A percentile compares a stretch with the other conserved stretches of the same genome.
Evolutionary conservation across 73 alveolate genomes (phyloP).

Genomic region (Tetrahymena thermophila): DNA sequence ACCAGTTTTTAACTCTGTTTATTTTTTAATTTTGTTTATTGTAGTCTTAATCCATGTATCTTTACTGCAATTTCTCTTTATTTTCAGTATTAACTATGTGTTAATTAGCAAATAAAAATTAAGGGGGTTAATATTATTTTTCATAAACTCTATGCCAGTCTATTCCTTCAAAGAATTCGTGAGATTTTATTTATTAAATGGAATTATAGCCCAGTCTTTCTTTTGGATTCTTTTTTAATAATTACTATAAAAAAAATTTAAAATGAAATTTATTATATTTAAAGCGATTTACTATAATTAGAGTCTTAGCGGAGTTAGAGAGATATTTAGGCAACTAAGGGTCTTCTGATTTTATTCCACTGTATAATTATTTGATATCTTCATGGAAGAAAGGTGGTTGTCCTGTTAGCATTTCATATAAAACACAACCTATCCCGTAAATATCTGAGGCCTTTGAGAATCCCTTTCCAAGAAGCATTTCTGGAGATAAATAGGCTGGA

Average conservation of each 20-base stretch:
- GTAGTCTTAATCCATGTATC: neutral
- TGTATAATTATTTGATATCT: constrained; percentile 75
- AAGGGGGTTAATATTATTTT: constrained; percentile 78
- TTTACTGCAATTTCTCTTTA: constrained; percentile 4
- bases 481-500: constrained; percentile 90
- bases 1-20: neutral
- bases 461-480: constrained; percentile 78
- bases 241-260: constrained; percentile 51
- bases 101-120: constrained; percentile 28
- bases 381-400: constrained; percentile 91
- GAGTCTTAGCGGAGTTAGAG: constrained; percentile 59
- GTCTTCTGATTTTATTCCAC: constrained; percentile 73
- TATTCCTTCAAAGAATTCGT: constrained; percentile 84
- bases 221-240: constrained; percentile 80
- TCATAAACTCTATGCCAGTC: constrained; percentile 80
- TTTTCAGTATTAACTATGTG: neutral
- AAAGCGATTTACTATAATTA: neutral
- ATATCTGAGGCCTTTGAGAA: constrained; percentile 87
- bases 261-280: neutral
- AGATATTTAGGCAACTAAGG: constrained; percentile 71
- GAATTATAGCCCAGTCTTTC: constrained; percentile 82
- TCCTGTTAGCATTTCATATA: constrained; percentile 94
- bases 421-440: constrained; percentile 89
- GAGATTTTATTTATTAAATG: constrained; percentile 78
- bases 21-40: neutral